Evolutionary conservation across 257 asterid genomes (phyloP).

Genomic region (Fraxinus anomala): DNA sequence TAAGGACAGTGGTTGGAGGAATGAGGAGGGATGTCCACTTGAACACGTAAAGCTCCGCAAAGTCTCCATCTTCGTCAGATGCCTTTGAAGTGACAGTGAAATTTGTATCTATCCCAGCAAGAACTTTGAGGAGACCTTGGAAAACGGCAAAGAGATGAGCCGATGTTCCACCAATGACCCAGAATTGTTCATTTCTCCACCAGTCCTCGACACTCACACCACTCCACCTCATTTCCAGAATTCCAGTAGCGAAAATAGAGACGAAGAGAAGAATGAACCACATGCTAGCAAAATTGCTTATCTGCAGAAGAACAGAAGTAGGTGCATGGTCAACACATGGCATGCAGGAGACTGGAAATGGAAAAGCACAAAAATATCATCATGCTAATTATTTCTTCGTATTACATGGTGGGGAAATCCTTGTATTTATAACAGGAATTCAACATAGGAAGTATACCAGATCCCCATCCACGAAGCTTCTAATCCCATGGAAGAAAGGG

Average conservation of each 20-base stretch:
- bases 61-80: constrained; percentile 75
- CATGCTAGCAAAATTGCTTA: constrained; percentile 85
- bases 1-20: constrained; percentile 86
- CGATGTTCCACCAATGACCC: constrained; percentile 98
- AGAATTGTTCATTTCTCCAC: constrained; percentile 98
- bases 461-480: too few species aligned
- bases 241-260: constrained; percentile 78
- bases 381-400: too few species aligned
- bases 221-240: constrained; percentile 88
- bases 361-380: background rate
- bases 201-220: constrained; percentile 84
- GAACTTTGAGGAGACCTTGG: constrained; percentile 89
- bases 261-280: constrained; percentile 82
- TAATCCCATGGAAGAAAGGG: too few species aligned
- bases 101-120: constrained; percentile 86
- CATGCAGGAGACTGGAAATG: background rate
- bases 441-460: too few species aligned
- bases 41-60: constrained; percentile 75
- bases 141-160: constrained; percentile 91
- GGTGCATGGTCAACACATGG: background rate
- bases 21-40: constrained; percentile 87
- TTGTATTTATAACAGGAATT: too few species aligned
- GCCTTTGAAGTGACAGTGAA: constrained; percentile 92
- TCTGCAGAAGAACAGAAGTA: constrained; percentile 45
- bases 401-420: too few species aligned